Percentiles rank a stretch among this genome's conserved stretches.
Conservation (phyloP, 2,329 filamentous ascomycete genomes). For the Ampelomyces quisqualis region DNA sequence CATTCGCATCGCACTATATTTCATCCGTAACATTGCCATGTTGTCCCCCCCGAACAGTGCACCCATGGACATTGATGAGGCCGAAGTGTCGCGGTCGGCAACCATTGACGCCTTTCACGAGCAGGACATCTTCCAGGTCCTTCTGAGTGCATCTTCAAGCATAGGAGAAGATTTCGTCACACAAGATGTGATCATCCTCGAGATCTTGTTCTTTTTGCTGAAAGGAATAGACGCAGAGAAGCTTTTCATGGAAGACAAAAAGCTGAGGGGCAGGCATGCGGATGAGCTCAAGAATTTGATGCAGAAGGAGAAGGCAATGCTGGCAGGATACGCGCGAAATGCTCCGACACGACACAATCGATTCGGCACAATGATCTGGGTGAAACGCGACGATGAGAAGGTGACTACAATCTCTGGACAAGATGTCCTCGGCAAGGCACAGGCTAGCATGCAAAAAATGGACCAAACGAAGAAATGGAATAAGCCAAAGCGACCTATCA, state of each 20-base stretch:
- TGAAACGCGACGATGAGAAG: constrained; percentile 82
- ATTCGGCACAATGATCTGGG: constrained; percentile 97
- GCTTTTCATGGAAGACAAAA: constrained; percentile 78
- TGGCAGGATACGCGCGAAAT: constrained; percentile 71
- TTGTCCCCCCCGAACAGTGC: constrained; percentile 73
- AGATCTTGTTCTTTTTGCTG: constrained; percentile 87
- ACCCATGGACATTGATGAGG: constrained; percentile 81
- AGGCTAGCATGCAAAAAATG: constrained; percentile 79
- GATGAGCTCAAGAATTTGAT: constrained; percentile 74
- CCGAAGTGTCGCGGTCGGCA: constrained; percentile 82
- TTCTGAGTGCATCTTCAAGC: constrained; percentile 86
- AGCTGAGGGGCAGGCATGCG: constrained; percentile 67
- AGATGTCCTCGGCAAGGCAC: constrained; percentile 72
- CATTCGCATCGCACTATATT: constrained; percentile 85
- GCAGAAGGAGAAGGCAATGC: constrained; percentile 80
- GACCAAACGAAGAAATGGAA: constrained; percentile 89
- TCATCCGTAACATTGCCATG: constrained; percentile 84
- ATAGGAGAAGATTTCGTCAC: constrained; percentile 91
- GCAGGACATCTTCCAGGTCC: constrained; percentile 83
- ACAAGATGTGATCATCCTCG: constrained; percentile 86
- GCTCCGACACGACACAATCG: constrained; percentile 86
- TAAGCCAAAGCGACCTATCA: constrained; percentile 63
- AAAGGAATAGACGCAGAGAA: constrained; percentile 84
- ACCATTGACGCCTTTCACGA: constrained; percentile 86
- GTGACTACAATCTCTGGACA: constrained; percentile 87